Evolutionary conservation across 345 rosid genomes (phyloP).

Genomic region (Populus ilicifolia): DNA sequence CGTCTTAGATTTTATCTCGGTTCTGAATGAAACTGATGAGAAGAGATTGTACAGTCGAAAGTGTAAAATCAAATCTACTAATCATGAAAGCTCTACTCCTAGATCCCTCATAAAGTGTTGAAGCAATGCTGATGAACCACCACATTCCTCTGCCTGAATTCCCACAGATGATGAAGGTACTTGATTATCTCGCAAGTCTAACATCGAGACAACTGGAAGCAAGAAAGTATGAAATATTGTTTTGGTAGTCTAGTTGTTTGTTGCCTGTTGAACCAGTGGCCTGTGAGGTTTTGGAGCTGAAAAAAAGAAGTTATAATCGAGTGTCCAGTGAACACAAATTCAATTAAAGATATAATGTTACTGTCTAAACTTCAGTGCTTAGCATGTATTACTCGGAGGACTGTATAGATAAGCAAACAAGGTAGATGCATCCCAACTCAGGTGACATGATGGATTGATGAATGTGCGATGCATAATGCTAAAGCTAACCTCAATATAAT

Average conservation of each 20-base stretch:
- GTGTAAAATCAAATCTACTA: no score
- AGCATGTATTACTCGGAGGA: background rate
- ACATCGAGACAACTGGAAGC: background rate
- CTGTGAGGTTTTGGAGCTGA: slow-evolving; percentile 21
- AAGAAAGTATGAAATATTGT: background rate
- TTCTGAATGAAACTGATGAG: background rate
- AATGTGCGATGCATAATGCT: background rate
- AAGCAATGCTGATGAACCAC: background rate
- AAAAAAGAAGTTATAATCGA: background rate
- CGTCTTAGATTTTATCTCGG: background rate
- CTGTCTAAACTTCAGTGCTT: background rate
- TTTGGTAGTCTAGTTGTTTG: background rate
- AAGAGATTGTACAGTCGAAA: background rate
- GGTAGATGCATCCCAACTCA: background rate
- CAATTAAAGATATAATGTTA: background rate
- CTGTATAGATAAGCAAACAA: background rate
- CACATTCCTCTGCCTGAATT: background rate
- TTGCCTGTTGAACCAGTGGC: slow-evolving; percentile 8
- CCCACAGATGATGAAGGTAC: background rate
- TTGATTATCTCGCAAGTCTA: background rate
- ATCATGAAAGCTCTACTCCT: no score
- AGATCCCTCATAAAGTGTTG: no score
- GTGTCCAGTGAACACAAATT: no score
- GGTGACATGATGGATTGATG: background rate
- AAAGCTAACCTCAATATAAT: background rate